Base-by-base conservation (phyloP, 2,329 filamentous ascomycete species). In the Colletotrichum viniferum region DNA sequence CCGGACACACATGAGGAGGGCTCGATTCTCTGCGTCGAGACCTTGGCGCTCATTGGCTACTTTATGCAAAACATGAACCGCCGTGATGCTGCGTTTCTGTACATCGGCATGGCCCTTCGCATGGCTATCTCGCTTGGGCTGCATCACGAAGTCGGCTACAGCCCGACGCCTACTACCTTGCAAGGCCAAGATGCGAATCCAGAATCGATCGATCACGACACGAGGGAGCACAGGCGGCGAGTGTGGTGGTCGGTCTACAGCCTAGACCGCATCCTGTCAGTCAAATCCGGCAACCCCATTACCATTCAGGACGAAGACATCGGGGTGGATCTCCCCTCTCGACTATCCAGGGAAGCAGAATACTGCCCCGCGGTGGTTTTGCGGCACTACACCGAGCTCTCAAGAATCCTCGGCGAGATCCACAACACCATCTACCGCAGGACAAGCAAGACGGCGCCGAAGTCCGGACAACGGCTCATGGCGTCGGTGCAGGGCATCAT, bases 31-130 rank as follows among this genome's bases (percentile, higher is more conserved):
- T 90, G 89, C 56, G 88, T 91, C 4, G 89, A 91, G 78, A 88
- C 90, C 2, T 81, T 91, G 9, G 87, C 88, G 10, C 85, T 90
- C 62, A 85, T 89, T 2, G 89, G 88, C 16, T 90, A 90, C 77
- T 91, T 90, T 56, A 87, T 91, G 85, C 89, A 91, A 76, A 90
- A 90, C 74, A 83, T 91, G 75, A 90, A 90, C 77, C 85, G 88
- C 1, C 84, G 87, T 24, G 89, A 91, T 79, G 88, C 88, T 4
- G 89, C 89, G 0, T 91, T 89, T 69, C 82, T 90, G 24, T 90
- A 90, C 74, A 86, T 89, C 21, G 89, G 88, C 9, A 83, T 88
- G 52, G 89, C 89, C 5, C 80, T 91, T 30, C 87, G 89, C 14
- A 91, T 91, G 89, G 89, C 89, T 10, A 89, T 91, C 34, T 89